Conservation (phyloP, 345 rosid species). For the Citrus unshiu region DNA sequence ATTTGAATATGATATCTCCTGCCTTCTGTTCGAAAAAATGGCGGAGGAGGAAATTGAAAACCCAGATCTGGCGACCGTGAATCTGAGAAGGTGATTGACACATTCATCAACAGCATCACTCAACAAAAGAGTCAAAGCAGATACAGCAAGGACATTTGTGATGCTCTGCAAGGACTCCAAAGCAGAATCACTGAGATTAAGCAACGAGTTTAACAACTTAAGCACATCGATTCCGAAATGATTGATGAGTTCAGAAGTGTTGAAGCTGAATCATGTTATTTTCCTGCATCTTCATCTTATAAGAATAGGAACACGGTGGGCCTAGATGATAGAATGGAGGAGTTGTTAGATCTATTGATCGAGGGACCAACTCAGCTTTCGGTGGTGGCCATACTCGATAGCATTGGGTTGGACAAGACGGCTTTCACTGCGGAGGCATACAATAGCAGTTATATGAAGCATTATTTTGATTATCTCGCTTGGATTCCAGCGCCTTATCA, state of each 20-base stretch:
- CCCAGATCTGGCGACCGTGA: neutral
- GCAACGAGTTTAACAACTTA: neutral
- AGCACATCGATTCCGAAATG: neutral
- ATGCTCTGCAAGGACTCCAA: neutral
- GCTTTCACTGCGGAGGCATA: too few species aligned
- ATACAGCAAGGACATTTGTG: neutral
- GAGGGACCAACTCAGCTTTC: too few species aligned
- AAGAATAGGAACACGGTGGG: too few species aligned
- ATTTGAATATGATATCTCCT: neutral
- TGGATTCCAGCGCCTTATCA: too few species aligned
- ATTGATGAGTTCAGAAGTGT: fast-evolving
- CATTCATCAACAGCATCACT: neutral
- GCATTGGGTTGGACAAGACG: too few species aligned
- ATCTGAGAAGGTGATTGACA: neutral
- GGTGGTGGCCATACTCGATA: too few species aligned
- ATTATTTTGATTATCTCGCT: too few species aligned
- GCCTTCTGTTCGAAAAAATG: fast-evolving
- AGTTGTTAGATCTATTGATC: too few species aligned
- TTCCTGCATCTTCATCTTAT: too few species aligned
- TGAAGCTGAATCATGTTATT: neutral
- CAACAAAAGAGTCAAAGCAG: neutral
- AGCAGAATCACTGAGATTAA: neutral
- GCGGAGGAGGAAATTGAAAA: fast-evolving
- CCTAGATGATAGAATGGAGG: too few species aligned
- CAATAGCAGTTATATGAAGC: too few species aligned